These are phyloP conservation scores for Parastagonospora nodorum DNA, from an alignment of 2,329 filamentous ascomycete species.

Conservation along the genomic window DNA sequence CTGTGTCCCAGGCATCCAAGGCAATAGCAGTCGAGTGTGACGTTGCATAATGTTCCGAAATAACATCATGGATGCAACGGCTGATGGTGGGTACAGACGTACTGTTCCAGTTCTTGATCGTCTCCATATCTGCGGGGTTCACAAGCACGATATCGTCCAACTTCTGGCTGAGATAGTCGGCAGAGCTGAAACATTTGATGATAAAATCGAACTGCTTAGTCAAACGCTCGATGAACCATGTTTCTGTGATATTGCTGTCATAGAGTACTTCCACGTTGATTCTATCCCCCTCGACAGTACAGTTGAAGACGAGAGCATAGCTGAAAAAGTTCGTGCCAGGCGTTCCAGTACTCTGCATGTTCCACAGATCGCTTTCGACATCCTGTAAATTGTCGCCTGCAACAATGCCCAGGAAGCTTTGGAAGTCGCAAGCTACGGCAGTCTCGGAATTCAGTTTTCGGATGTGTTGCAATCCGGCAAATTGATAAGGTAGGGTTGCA, in stretches of 20 bases:
- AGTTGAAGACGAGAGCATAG: constrained; percentile 42
- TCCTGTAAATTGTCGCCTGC: constrained; percentile 38
- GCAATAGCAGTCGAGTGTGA: constrained; percentile 25
- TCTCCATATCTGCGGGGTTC: constrained; percentile 21
- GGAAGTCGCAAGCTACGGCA: constrained; percentile 52
- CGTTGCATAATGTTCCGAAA: constrained; percentile 29
- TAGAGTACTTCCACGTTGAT: constrained; percentile 38
- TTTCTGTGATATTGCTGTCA: constrained; percentile 32
- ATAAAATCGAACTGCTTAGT: constrained; percentile 38
- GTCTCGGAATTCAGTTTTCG: constrained; percentile 45
- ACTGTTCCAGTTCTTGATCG: constrained; percentile 32
- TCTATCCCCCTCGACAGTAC: constrained; percentile 24
- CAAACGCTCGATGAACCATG: constrained; percentile 34
- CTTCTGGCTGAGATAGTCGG: constrained; percentile 8
- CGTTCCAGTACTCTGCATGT: constrained; percentile 38
- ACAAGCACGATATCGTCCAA: constrained; percentile 28
- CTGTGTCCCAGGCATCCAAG: constrained; percentile 38
- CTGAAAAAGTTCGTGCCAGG: constrained; percentile 45
- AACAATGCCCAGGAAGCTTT: constrained; percentile 53
- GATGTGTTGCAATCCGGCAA: constrained; percentile 56
- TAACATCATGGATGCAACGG: constrained; percentile 36
- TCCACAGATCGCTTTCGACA: constrained; percentile 34
- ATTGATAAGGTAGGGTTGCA: constrained; percentile 37
- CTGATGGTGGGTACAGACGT: constrained; percentile 26
- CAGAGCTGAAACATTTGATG: constrained; percentile 27